Evolutionary conservation across 768 basidiomycete genomes (phyloP), one percentile per base, ranked within the genome.

Genomic region (Tephrocybe sp.): DNA sequence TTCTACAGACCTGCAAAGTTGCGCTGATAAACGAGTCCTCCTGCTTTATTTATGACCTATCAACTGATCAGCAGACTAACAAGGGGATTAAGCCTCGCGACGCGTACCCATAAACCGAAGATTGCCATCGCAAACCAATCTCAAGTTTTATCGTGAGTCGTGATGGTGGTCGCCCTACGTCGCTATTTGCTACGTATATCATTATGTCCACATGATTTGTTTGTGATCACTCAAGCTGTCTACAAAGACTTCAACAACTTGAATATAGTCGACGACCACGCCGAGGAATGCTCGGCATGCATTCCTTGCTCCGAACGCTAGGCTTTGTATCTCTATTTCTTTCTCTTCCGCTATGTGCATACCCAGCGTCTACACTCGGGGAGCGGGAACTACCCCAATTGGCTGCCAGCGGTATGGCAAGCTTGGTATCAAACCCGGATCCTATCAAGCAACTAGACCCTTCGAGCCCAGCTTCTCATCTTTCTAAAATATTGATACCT

Each of bases 21-120:
- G 51, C 90, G 82, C 59, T 95, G 89, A 71, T 95, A 98, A 36
- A 98, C 88, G 27, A 98, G 80, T 6, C 97, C 97, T 22, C 97
- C 97, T 12, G 97, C 97, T 74, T 98, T 98, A 69, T 98, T 98
- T 62, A 98, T 96, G 49, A 98, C 83, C 90, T 93, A 65, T 51
- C 66, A 54, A 38, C 42, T 21, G 13, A 16, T 37, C n/a, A 57
- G 57, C 32, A 47, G 26, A 34, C 37, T 18, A 5, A 39, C 32
- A 16, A 48, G 24, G 4, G 15, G 3, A 45, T 44, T 15, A 7
- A 9, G 8, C 22, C 9, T 31, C n/a, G 39, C 44, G 13, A 27
- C n/a, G 64, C 75, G 44, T 71, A 89, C 90, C 90, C 91, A 92
- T 44, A 92, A 81, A 60, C 86, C 82, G 62, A 79, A 89, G 64